phyloP scores from a whole-genome alignment of 331 rosid genomes.

The Cucumis variabilis region DNA sequence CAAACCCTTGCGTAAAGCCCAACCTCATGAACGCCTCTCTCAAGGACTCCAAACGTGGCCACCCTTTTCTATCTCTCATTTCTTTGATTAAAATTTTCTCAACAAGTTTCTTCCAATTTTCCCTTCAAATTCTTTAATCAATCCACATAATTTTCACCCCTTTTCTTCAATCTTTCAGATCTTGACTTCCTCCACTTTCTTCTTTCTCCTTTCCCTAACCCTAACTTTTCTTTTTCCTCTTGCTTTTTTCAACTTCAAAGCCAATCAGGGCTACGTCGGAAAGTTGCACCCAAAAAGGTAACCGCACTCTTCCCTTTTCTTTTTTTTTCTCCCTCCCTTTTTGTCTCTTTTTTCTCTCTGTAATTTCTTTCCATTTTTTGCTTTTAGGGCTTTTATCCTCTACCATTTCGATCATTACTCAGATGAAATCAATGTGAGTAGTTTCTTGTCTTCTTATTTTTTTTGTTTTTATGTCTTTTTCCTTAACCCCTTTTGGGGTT shows the following conservation, averaged over 20 bases:
- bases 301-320: constrained; percentile 26
- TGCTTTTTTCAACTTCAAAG: too few species aligned
- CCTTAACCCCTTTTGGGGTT: background rate
- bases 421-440: constrained; percentile 28
- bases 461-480: background rate
- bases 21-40: too few species aligned
- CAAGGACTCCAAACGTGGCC: too few species aligned
- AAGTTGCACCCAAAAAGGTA: constrained; percentile 67
- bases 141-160: background rate
- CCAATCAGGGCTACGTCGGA: constrained; percentile 74
- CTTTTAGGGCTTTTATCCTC: constrained; percentile 44
- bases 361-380: constrained; percentile 44
- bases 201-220: too few species aligned
- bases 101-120: background rate
- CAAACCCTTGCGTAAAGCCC: too few species aligned
- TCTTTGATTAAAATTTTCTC: background rate
- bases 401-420: constrained; percentile 32
- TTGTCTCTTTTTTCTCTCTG: constrained; percentile 47
- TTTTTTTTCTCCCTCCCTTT: constrained; percentile 36
- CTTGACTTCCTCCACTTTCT: too few species aligned
- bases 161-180: background rate
- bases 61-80: background rate
- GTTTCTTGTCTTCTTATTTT: background rate
- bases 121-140: background rate
- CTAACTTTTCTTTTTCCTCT: too few species aligned